A percentile compares a stretch with the other conserved stretches of the same genome.
Evolutionary conservation across 768 basidiomycete genomes (phyloP).

Genomic region (Mycena venus): DNA sequence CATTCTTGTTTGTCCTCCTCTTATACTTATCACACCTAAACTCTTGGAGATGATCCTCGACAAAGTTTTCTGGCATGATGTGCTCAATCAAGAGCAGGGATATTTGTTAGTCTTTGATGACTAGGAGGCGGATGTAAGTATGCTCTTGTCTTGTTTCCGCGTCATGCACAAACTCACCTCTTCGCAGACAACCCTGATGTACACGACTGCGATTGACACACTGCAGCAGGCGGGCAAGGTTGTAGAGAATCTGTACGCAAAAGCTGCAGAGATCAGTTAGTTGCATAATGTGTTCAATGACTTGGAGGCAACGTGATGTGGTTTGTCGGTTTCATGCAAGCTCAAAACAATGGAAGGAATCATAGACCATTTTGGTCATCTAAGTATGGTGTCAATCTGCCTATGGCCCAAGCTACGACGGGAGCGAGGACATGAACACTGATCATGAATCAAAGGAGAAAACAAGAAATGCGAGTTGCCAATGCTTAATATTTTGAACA

Average conservation of each 20-base stretch:
- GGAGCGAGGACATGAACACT: too few relatives aligned
- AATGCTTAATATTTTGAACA: too few relatives aligned
- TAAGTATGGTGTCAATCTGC: too few relatives aligned
- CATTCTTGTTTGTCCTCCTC: not conserved
- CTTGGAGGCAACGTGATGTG: too few relatives aligned
- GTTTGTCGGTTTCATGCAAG: too few relatives aligned
- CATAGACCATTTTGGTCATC: too few relatives aligned
- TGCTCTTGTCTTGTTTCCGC: conserved; percentile 9
- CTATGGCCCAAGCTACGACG: too few relatives aligned
- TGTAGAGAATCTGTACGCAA: conserved; percentile 93
- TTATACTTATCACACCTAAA: conserved; percentile 53
- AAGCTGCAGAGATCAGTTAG: conserved; percentile 51
- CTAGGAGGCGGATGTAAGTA: conserved; percentile 84
- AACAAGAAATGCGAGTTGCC: too few relatives aligned
- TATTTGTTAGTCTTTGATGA: conserved; percentile 93
- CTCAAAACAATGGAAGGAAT: too few relatives aligned
- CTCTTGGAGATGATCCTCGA: conserved; percentile 98
- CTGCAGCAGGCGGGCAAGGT: conserved; percentile 93
- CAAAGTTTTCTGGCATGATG: conserved; percentile 92
- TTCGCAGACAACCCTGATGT: conserved; percentile 82
- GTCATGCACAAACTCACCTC: not conserved
- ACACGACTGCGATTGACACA: conserved; percentile 90
- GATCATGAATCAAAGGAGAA: too few relatives aligned
- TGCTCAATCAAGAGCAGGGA: conserved; percentile 96
- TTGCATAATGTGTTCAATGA: too few relatives aligned